Conservation (phyloP, 1,139 yeast genomes). For the Meyerozyma guilliermondii region DNA sequence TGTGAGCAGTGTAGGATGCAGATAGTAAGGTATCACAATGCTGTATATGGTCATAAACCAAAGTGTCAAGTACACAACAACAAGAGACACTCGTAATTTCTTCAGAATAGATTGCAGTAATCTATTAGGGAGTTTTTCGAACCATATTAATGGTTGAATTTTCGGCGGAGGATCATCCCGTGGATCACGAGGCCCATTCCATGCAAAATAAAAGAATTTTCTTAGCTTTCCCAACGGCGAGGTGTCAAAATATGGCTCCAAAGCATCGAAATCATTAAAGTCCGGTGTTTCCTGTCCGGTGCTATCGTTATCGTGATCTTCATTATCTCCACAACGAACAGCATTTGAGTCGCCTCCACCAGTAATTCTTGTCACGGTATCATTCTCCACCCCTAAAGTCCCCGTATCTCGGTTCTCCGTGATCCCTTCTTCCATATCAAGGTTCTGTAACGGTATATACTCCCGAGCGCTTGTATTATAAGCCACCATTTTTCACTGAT, state of each 20-base stretch:
- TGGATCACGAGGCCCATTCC: conserved; percentile 52
- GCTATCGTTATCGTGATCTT: neutral
- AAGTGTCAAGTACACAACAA: conserved; percentile 32
- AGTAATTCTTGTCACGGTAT: neutral
- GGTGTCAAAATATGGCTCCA: neutral
- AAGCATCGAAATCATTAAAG: neutral
- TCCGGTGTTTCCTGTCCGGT: neutral
- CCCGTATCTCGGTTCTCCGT: neutral
- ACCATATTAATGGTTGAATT: conserved; percentile 16
- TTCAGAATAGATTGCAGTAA: conserved; percentile 26
- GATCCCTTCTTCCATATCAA: neutral
- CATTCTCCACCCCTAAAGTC: neutral
- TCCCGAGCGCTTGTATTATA: neutral
- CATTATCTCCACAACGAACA: neutral
- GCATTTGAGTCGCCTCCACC: neutral
- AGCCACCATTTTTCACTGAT: neutral
- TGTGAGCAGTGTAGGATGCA: conserved; percentile 25
- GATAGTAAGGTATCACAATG: conserved; percentile 35
- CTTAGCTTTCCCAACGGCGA: neutral
- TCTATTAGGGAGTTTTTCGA: conserved; percentile 43
- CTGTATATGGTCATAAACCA: conserved; percentile 30
- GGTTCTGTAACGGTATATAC: neutral
- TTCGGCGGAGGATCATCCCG: conserved; percentile 44
- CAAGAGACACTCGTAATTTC: conserved; percentile 20
- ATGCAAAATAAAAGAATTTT: conserved; percentile 13